These are phyloP conservation scores for Xylaria sp. DNA, from an alignment of 2,329 filamentous ascomycete species.

Conservation along the genomic window DNA sequence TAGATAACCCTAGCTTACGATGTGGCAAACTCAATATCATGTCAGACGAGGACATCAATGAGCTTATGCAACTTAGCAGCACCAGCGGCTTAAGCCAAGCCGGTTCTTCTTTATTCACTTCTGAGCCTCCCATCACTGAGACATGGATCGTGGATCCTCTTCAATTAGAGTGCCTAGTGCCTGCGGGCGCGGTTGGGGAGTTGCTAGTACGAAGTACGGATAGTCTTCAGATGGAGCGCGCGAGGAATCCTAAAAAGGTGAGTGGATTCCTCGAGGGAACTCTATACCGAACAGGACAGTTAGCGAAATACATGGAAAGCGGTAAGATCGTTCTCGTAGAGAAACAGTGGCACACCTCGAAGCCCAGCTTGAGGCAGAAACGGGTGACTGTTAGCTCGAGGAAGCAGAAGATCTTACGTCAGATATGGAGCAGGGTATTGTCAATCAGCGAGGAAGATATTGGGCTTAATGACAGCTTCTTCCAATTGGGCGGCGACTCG, in stretches of 20 bases:
- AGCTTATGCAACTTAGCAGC: conserved; percentile 48
- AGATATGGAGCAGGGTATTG: conserved; percentile 61
- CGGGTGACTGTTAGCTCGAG: conserved; percentile 53
- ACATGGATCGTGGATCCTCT: conserved; percentile 55
- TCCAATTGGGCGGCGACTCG: conserved; percentile 69
- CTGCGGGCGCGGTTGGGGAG: conserved; percentile 57
- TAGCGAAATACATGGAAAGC: conserved; percentile 53
- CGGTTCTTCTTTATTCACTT: conserved; percentile 34
- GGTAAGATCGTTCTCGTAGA: conserved; percentile 48
- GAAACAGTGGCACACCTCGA: conserved; percentile 32
- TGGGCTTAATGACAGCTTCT: conserved; percentile 67
- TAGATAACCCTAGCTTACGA: conserved; percentile 49
- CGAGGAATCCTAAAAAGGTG: conserved; percentile 48
- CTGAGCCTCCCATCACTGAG: conserved; percentile 43
- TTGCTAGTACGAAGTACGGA: conserved; percentile 53
- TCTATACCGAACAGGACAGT: conserved; percentile 54
- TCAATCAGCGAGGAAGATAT: conserved; percentile 58
- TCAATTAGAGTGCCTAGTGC: conserved; percentile 51
- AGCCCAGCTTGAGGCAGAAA: conserved; percentile 40
- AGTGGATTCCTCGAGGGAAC: conserved; percentile 37
- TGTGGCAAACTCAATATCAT: conserved; percentile 52
- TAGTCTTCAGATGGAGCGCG: conserved; percentile 41
- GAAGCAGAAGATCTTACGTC: conserved; percentile 57
- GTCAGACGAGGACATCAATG: conserved; percentile 49
- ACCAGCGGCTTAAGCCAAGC: conserved; percentile 39